A percentile compares a stretch with the other conserved stretches of the same genome.
Evolutionary conservation across 1,284 basidiomycete genomes (phyloP).

Genomic region (Trametes sp.): DNA sequence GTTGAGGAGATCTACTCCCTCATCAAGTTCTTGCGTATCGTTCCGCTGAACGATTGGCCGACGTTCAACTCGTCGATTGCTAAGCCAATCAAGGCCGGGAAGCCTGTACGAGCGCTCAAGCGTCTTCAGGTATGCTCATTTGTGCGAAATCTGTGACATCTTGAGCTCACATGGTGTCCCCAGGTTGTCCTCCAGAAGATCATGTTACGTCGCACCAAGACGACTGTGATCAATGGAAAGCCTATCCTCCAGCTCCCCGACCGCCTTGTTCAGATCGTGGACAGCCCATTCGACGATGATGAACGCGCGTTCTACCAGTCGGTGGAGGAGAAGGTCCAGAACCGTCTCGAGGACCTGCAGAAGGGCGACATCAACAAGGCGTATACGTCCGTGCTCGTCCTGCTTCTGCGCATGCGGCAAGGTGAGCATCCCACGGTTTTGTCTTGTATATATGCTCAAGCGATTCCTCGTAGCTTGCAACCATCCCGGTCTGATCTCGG

Average conservation of each 20-base stretch:
- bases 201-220: constrained; percentile 93
- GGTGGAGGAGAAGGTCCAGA: constrained; percentile 78
- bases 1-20: constrained; percentile 92
- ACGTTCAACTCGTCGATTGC: constrained; percentile 84
- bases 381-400: constrained; percentile 86
- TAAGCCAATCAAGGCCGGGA: constrained; percentile 80
- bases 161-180: neutral
- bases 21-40: constrained; percentile 87
- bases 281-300: constrained; percentile 74
- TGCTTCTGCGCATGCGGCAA: constrained; percentile 89
- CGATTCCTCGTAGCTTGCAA: constrained; percentile 72
- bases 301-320: constrained; percentile 87
- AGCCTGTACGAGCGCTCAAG: constrained; percentile 81
- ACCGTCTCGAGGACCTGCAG: constrained; percentile 78
- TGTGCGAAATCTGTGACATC: too few species aligned
- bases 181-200: constrained; percentile 85
- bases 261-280: constrained; percentile 76
- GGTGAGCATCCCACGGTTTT: constrained; percentile 54
- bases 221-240: constrained; percentile 84
- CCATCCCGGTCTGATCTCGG: constrained; percentile 84
- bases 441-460: neutral
- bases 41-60: constrained; percentile 83
- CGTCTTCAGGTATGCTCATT: constrained; percentile 70
- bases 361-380: constrained; percentile 63
- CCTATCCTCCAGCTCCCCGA: constrained; percentile 86